A percentile compares a stretch with the other conserved stretches of the same genome.
Conservation (phyloP, 1,284 basidiomycete species). For the Bondarzewia mesenterica region DNA sequence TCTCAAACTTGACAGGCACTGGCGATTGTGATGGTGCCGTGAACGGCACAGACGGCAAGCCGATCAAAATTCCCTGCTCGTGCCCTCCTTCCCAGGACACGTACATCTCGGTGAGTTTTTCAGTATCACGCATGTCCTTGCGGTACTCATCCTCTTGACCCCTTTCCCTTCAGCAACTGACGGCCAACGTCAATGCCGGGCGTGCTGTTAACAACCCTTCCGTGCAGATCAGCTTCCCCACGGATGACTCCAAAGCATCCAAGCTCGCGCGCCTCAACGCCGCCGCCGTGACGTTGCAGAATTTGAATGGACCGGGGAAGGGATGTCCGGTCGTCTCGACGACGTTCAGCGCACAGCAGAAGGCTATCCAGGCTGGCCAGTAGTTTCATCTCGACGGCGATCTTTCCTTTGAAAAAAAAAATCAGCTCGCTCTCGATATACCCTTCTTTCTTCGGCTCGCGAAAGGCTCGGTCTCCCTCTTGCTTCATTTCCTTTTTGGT, state of each 20-base stretch:
- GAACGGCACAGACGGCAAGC: constrained; percentile 21
- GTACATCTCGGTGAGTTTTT: constrained; percentile 22
- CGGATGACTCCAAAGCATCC: constrained; percentile 3
- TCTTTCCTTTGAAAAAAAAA: background rate
- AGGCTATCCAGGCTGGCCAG: background rate
- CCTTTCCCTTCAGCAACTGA: constrained; percentile 5
- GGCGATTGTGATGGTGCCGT: constrained; percentile 28
- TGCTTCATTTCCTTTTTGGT: too few relatives aligned
- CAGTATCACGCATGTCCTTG: background rate
- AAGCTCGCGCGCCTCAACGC: constrained; percentile 6
- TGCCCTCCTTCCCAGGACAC: constrained; percentile 28
- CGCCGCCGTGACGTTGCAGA: constrained; percentile 24
- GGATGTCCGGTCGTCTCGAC: constrained; percentile 32
- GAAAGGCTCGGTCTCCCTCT: too few relatives aligned
- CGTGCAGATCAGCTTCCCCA: constrained; percentile 1
- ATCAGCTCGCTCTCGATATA: background rate
- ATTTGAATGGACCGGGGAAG: constrained; percentile 29
- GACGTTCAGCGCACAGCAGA: constrained; percentile 23
- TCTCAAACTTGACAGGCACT: constrained; percentile 12
- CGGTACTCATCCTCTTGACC: background rate
- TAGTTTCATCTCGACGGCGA: background rate
- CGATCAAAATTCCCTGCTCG: constrained; percentile 30
- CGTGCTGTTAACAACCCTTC: constrained; percentile 18
- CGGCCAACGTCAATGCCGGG: constrained; percentile 18
- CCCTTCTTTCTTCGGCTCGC: background rate